Base-by-base conservation (phyloP, 2,329 filamentous ascomycete genomes). In the Venturia effusa region DNA sequence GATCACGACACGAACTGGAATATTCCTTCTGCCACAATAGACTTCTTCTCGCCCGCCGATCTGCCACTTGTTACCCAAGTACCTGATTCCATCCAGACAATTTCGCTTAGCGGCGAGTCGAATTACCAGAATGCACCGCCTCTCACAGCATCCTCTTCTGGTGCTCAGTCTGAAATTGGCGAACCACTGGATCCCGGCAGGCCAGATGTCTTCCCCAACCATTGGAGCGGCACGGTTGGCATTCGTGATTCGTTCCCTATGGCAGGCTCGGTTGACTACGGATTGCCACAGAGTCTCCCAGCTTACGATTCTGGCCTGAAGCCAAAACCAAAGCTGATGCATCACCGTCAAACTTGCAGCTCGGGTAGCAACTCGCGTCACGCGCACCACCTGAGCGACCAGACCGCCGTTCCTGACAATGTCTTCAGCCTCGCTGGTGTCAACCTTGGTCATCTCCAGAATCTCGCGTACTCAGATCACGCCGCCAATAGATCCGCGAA, bases 71-170 rank as follows among this genome's bases (percentile, higher is more conserved):
- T 74, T 59, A 73, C 67, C 65, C 74, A 74, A 67, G 69, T 66
- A 43, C 70, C 75, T 59, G 71, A 67, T 48, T 67, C 74, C 63
- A 65, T 71, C 1, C 74, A 76, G 66, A 74, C 74, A 2, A 71
- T 74, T 17, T 77, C 75, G 11, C 73, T 76, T 57, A 76, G 74
- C 62, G 75, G 75, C 30, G 75, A 77, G 65, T 76, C 75, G 0
- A 75, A 66, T 41, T 62, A 72, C 61, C 71, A 73, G 55, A 76
- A 74, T 66, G 71, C 70, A 17, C 74, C 74, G 34, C 74, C 74
- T 34, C 71, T 77, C 7, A 75, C 74, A n/a, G 71, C 70, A 30
- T 71, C 74, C 27, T 76, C 75, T 24, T 76, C 75, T 27, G 67
- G 66, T n/a, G 69, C 71, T 22, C 75, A 76, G 43, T 76, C 75